Conservation (phyloP, 371 early-diverging fungal genomes). For the Mucor irregularis region DNA sequence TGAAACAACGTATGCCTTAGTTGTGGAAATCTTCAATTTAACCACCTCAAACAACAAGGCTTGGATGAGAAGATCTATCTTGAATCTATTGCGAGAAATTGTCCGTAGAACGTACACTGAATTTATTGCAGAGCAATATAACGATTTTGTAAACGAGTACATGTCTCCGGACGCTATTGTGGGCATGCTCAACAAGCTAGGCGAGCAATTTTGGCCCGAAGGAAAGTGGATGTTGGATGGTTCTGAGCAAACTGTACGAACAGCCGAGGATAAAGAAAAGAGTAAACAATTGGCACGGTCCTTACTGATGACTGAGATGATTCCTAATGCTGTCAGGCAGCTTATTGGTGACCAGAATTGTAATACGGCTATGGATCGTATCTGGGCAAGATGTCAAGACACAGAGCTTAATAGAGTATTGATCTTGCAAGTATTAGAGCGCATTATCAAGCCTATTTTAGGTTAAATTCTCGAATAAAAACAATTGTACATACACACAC, state of each 20-base stretch:
- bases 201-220: slow-evolving; percentile 43
- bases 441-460: slow-evolving; percentile 41
- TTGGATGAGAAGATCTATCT: slow-evolving; percentile 46
- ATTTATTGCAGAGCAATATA: slow-evolving; percentile 41
- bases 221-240: slow-evolving; percentile 24
- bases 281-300: slow-evolving; percentile 29
- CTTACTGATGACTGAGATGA: slow-evolving; percentile 32
- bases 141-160: slow-evolving; percentile 35
- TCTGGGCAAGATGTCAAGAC: slow-evolving; percentile 45
- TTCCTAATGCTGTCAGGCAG: slow-evolving; percentile 44
- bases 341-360: slow-evolving; percentile 52
- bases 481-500: too few species aligned
- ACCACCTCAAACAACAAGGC: slow-evolving; percentile 47
- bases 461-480: too few species aligned
- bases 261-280: slow-evolving; percentile 34
- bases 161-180: slow-evolving; percentile 40
- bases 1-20: slow-evolving; percentile 48
- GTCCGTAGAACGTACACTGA: slow-evolving; percentile 50
- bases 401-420: slow-evolving; percentile 41
- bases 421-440: slow-evolving; percentile 45
- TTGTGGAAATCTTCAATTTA: slow-evolving; percentile 49
- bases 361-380: slow-evolving; percentile 47
- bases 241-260: slow-evolving; percentile 10
- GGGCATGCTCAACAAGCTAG: slow-evolving; percentile 21
- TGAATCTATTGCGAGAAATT: slow-evolving; percentile 45